phyloP scores from a whole-genome alignment of 1,284 basidiomycete species.

The Boletus austroedulis region DNA sequence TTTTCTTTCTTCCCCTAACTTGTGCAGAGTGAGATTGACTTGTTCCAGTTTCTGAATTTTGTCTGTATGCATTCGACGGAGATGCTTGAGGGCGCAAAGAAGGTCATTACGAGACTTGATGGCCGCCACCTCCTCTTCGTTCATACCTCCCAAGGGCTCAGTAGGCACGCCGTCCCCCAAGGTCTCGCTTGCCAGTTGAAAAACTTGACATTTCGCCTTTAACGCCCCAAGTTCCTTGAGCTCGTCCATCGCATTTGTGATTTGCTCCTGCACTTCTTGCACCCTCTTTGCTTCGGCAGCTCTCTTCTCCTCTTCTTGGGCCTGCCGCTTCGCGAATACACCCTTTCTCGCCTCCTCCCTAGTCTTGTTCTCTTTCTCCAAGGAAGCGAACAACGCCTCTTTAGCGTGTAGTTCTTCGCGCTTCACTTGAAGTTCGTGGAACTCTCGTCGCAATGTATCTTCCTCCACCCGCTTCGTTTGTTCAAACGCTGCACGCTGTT shows the following conservation, averaged over 20 bases:
- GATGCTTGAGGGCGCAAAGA: constrained; percentile 14
- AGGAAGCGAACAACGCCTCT: constrained; percentile 17
- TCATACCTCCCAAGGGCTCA: constrained; percentile 24
- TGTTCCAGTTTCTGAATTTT: constrained; percentile 18
- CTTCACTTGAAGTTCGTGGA: constrained; percentile 14
- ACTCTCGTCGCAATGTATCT: constrained; percentile 5
- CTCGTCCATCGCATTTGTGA: constrained; percentile 23
- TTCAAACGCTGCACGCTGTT: constrained; percentile 22
- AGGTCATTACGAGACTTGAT: constrained; percentile 15
- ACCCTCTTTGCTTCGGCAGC: constrained; percentile 16
- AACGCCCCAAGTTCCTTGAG: constrained; percentile 12
- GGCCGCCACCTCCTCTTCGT: constrained; percentile 18
- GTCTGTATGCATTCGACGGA: constrained; percentile 20
- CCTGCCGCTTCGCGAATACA: constrained; percentile 22
- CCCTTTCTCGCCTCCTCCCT: constrained; percentile 28
- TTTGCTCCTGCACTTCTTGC: constrained; percentile 20
- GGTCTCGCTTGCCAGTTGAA: not conserved
- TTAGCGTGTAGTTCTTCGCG: constrained; percentile 22
- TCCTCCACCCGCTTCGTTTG: constrained; percentile 12
- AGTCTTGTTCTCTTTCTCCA: constrained; percentile 26
- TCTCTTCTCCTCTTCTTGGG: constrained; percentile 27
- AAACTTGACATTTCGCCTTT: constrained; percentile 4
- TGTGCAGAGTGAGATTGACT: constrained; percentile 16
- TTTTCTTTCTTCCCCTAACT: constrained; percentile 21
- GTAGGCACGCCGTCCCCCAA: constrained; percentile 9